These are phyloP conservation scores for Flueggea neowawraea DNA, from an alignment of 441 rosid genomes.

Conservation along the genomic window DNA sequence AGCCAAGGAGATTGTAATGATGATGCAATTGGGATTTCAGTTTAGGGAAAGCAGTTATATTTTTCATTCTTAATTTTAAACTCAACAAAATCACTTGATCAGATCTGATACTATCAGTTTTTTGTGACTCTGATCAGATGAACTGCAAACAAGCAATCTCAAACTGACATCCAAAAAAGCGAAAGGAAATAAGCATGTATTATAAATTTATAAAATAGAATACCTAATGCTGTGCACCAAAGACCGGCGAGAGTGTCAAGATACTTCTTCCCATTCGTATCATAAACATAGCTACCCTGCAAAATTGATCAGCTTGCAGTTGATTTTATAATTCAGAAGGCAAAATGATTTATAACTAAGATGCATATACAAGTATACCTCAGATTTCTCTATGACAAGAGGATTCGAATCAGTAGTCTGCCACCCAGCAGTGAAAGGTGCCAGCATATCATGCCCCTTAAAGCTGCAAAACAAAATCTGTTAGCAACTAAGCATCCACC, in stretches of 20 bases:
- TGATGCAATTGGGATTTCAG: too few relatives aligned
- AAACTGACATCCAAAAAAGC: too few relatives aligned
- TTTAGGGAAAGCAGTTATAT: too few relatives aligned
- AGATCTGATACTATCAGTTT: too few relatives aligned
- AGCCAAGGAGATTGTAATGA: too few relatives aligned
- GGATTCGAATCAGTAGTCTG: slow-evolving; percentile 73
- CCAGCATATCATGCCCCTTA: slow-evolving; percentile 95
- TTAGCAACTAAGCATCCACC: background rate
- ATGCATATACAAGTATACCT: slow-evolving; percentile 32
- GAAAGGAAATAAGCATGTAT: background rate
- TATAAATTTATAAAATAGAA: background rate
- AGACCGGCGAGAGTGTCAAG: slow-evolving; percentile 96
- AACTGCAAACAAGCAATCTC: too few relatives aligned
- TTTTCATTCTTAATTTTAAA: too few relatives aligned
- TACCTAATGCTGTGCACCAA: slow-evolving; percentile 98
- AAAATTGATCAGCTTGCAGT: slow-evolving; percentile 15
- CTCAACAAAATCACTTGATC: too few relatives aligned
- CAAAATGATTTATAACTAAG: background rate
- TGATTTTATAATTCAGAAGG: slow-evolving; percentile 9
- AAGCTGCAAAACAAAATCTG: slow-evolving; percentile 38
- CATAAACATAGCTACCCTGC: slow-evolving; percentile 89
- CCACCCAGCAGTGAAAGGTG: slow-evolving; percentile 98
- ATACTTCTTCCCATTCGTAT: slow-evolving; percentile 75
- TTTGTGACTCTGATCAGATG: too few relatives aligned
- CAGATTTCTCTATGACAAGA: slow-evolving; percentile 67